Conservation (phyloP, 495 filamentous ascomycete genomes). For the Xylaria longipes region DNA sequence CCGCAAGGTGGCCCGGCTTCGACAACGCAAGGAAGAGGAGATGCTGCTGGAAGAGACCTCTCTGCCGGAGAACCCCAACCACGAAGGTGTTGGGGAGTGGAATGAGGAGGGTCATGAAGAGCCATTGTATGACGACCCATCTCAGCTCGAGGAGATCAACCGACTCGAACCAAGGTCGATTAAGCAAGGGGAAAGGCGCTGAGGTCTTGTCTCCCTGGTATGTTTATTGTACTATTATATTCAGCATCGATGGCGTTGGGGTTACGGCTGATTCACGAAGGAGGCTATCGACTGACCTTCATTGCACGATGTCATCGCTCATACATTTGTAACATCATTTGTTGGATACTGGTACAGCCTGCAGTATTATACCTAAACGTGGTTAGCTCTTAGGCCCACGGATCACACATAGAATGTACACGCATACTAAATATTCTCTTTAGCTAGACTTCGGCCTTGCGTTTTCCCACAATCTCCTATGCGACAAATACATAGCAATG, state of each 20-base stretch:
- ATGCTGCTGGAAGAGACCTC: constrained; percentile 31
- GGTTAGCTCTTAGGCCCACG: not conserved
- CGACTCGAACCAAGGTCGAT: not conserved
- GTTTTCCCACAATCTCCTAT: not conserved
- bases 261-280: not conserved
- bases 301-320: not conserved
- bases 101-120: constrained; percentile 38
- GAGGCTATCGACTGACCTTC: not conserved
- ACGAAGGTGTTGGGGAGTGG: constrained; percentile 37
- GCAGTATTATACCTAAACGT: not conserved
- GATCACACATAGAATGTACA: not conserved
- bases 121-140: constrained; percentile 32
- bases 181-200: not conserved
- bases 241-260: constrained; percentile 25
- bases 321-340: not conserved
- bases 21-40: constrained; percentile 22
- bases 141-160: constrained; percentile 17
- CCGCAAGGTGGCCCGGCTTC: constrained; percentile 31
- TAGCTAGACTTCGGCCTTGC: not conserved
- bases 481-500: too few species aligned
- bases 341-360: not conserved
- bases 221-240: constrained; percentile 6
- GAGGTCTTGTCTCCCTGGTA: not conserved
- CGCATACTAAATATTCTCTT: not conserved
- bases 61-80: constrained; percentile 1